Percentiles rank a stretch among this genome's conserved stretches.
These are phyloP conservation scores for Tardiomyces digboiensis DNA, from an alignment of 1,139 yeast genomes.

Conservation along the genomic window DNA sequence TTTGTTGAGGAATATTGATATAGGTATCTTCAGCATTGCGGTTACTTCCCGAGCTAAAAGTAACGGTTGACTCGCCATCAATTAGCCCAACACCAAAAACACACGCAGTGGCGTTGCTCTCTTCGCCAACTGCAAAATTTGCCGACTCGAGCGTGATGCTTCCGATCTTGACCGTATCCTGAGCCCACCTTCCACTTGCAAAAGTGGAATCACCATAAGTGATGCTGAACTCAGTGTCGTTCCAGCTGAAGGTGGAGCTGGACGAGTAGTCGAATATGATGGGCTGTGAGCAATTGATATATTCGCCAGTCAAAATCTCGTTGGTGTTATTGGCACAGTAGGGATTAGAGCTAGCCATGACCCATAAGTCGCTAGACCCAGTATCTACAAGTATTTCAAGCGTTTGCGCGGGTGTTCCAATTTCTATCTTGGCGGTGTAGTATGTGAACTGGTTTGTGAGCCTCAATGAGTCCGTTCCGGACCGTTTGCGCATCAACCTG, in stretches of 20 bases:
- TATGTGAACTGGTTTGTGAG: slow-evolving; percentile 12
- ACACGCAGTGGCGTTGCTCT: slow-evolving; percentile 35
- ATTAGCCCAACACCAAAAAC: slow-evolving; percentile 43
- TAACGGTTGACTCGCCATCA: slow-evolving; percentile 10
- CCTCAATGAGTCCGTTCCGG: neutral
- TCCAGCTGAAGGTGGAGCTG: neutral
- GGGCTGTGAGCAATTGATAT: neutral
- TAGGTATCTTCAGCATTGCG: slow-evolving; percentile 7
- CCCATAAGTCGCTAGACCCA: slow-evolving; percentile 37
- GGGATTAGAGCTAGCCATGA: slow-evolving; percentile 16
- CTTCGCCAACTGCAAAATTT: slow-evolving; percentile 38
- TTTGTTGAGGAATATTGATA: slow-evolving; percentile 12
- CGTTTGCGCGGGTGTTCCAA: slow-evolving; percentile 32
- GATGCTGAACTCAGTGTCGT: slow-evolving; percentile 14
- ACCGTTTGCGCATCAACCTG: neutral
- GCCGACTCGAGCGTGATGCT: slow-evolving; percentile 29
- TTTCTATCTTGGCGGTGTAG: slow-evolving; percentile 28
- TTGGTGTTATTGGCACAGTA: slow-evolving; percentile 7
- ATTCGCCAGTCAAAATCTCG: neutral
- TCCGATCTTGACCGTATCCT: slow-evolving; percentile 34
- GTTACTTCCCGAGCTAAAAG: slow-evolving; percentile 2
- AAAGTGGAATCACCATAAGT: slow-evolving; percentile 19
- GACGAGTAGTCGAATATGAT: neutral
- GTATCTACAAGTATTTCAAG: slow-evolving; percentile 32
- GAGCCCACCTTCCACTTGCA: slow-evolving; percentile 42